Evolutionary conservation across 2,329 filamentous ascomycete genomes (phyloP).

Genomic region (Diaporthe longicolla): DNA sequence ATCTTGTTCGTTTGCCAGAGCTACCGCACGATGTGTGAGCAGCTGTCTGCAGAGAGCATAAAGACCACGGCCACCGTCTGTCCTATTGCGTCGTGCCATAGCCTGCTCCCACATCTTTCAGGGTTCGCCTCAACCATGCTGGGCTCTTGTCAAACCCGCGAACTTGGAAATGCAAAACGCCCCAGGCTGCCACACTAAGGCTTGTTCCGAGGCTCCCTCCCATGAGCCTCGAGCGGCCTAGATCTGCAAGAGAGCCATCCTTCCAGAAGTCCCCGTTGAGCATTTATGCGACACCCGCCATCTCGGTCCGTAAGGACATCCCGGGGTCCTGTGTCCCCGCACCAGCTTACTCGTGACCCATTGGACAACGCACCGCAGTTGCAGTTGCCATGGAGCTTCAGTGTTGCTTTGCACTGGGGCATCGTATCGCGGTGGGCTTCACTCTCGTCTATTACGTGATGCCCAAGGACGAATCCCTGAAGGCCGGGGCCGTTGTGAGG

Average conservation of each 20-base stretch:
- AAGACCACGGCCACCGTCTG: not conserved
- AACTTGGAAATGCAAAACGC: constrained; percentile 24
- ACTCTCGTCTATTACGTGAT: not conserved
- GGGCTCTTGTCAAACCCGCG: constrained; percentile 1
- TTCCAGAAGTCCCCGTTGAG: constrained; percentile 5
- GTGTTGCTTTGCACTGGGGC: not conserved
- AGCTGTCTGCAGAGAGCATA: not conserved
- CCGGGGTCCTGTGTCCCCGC: not conserved
- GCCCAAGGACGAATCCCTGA: not conserved
- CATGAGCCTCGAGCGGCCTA: constrained; percentile 10
- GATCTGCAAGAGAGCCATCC: not conserved
- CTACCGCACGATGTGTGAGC: not conserved
- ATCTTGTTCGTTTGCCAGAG: not conserved
- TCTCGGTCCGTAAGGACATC: not conserved
- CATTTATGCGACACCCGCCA: constrained; percentile 11
- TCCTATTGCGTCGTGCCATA: not conserved
- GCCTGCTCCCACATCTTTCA: not conserved
- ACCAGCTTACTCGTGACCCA: not conserved
- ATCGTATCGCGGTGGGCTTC: not conserved
- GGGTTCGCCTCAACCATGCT: constrained; percentile 7
- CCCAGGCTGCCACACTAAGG: constrained; percentile 2
- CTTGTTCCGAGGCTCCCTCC: constrained; percentile 17
- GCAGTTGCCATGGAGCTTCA: constrained; percentile 22
- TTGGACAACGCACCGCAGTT: not conserved
- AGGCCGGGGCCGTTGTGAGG: not conserved